Conservation (phyloP, 2,329 filamentous ascomycete genomes). For the Stagonosporopsis tanaceti region DNA sequence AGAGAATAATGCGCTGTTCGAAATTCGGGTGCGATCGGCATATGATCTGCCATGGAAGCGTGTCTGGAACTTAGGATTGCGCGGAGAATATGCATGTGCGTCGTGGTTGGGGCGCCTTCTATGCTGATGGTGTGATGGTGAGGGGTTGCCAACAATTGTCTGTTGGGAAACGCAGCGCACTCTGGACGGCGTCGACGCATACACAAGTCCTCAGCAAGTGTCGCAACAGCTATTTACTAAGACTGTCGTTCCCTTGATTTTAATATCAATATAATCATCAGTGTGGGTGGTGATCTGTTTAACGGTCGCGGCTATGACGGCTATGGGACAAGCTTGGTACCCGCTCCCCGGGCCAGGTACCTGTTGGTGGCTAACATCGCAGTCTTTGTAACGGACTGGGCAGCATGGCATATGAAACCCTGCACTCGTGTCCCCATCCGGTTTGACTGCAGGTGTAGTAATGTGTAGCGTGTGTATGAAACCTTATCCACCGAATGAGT, state of each 20-base stretch:
- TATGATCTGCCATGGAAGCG: conserved; percentile 34
- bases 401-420: conserved; percentile 45
- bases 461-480: conserved; percentile 12
- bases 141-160: conserved; percentile 22
- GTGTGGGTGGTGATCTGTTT: conserved; percentile 17
- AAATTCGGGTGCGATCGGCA: conserved; percentile 33
- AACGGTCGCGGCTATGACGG: conserved; percentile 39
- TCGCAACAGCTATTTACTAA: background rate
- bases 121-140: conserved; percentile 29
- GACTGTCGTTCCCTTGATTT: background rate
- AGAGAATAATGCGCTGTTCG: conserved; percentile 9
- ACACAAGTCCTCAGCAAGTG: background rate
- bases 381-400: conserved; percentile 40
- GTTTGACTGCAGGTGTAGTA: conserved; percentile 13
- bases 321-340: conserved; percentile 27
- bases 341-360: conserved; percentile 32
- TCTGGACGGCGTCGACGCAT: background rate
- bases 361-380: conserved; percentile 31
- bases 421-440: conserved; percentile 24
- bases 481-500: conserved; percentile 5
- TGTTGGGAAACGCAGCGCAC: conserved; percentile 3
- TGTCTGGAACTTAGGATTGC: conserved; percentile 29
- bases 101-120: conserved; percentile 8
- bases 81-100: conserved; percentile 32
- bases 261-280: background rate